Base-by-base conservation (phyloP, 805 yeast species). In the Starmera amethionina region DNA sequence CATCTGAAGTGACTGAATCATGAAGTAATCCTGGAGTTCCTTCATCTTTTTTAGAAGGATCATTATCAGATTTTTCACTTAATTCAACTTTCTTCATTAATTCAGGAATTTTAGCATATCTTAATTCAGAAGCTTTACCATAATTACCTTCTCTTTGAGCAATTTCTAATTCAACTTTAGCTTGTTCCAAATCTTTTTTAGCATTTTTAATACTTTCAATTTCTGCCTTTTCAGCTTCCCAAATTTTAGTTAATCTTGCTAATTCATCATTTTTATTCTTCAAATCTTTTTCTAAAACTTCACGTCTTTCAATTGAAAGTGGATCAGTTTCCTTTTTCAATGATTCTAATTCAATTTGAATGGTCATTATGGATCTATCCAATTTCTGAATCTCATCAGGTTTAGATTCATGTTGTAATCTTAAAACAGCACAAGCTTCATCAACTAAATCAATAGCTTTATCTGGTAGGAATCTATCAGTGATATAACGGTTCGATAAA, bases 361-460 rank as follows among this genome's bases (percentile, higher is more conserved):
- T 82, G 4, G 96, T 93, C 88, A 90, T 87, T 36, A 90, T 79
- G 27, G 80, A 72, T 46, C 97, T 75, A 58, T 90, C 97, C 43
- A 90, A 68, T 36, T 80, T 84, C 53, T 88, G 90, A 40, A 93
- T 84, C 2, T 89, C 86, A 55, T 90, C 98, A 0, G 98, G 98
- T 58, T 88, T 89, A 2, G 96, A 87, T 63, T 90, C 98, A 58
- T 93, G 97, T 61, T 90, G 98, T 43, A 90, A 67, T 48, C 98
- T 70, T 43, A 90, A 68, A 0, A 95, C 95, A 4, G 97, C 93
- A 64, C 97, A 89, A 0, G 97, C 97, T 58, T 90, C 98, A 63
- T 90, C 98, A 2, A 90, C 93, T 48, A 90, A 72, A 61, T 90
- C 98, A 48, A 90, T 90, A 16, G 97, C 97, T 65, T 90, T 90